Evolutionary conservation across 805 yeast genomes (phyloP).

Genomic region (Ogataea salicorniae): DNA sequence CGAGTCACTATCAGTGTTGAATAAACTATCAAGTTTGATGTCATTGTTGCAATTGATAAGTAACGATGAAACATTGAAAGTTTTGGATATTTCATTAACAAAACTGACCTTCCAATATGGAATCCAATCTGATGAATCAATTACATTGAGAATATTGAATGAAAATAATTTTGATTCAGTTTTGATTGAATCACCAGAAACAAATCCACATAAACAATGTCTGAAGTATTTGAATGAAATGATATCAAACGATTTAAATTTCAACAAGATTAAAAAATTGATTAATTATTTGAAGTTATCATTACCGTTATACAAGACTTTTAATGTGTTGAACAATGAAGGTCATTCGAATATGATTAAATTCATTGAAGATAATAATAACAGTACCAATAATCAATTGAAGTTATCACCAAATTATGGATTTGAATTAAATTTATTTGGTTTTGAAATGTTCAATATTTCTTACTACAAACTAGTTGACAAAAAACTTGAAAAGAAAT

Average conservation of each 20-base stretch:
- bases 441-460: conserved; percentile 22
- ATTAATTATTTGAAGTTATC: conserved; percentile 27
- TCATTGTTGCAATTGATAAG: conserved; percentile 27
- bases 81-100: conserved; percentile 25
- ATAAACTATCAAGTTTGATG: conserved; percentile 25
- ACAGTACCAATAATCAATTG: conserved; percentile 9
- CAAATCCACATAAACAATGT: conserved; percentile 28
- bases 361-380: conserved; percentile 8
- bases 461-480: conserved; percentile 20
- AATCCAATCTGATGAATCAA: conserved; percentile 16
- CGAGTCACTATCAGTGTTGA: conserved; percentile 23
- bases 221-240: conserved; percentile 21
- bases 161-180: conserved; percentile 17
- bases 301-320: conserved; percentile 23
- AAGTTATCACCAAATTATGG: conserved; percentile 17
- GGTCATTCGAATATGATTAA: conserved; percentile 1
- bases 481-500: conserved; percentile 18
- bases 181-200: conserved; percentile 23
- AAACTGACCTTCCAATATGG: conserved; percentile 31
- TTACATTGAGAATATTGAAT: conserved; percentile 21
- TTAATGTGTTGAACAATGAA: conserved; percentile 11
- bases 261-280: conserved; percentile 21
- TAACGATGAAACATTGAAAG: conserved; percentile 23
- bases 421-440: conserved; percentile 17
- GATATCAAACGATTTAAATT: conserved; percentile 15